phyloP scores from a whole-genome alignment of 345 rosid genomes.

The Brassica nigra region DNA sequence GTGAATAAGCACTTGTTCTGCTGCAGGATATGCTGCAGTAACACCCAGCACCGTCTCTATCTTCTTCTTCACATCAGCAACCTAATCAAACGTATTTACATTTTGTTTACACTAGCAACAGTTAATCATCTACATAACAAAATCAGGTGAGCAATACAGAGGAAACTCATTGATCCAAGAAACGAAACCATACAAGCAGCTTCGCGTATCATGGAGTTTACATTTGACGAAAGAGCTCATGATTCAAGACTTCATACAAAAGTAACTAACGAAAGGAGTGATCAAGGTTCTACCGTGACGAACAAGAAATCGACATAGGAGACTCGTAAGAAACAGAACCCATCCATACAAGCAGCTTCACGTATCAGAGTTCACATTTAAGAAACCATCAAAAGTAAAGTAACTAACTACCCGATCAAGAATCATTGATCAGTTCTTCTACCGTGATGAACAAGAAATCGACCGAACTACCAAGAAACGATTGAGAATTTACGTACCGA shows the following conservation, averaged over 20 bases:
- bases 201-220: not conserved
- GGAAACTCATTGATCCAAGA: not conserved
- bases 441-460: no score
- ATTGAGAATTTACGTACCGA: constrained; percentile 30
- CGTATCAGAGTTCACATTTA: no score
- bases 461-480: not conserved
- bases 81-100: constrained; percentile 39
- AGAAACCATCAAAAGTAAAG: no score
- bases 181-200: not conserved
- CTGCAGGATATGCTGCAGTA: constrained; percentile 35
- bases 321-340: no score
- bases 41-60: constrained; percentile 65
- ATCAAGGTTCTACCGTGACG: no score
- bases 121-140: not conserved
- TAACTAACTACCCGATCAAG: no score
- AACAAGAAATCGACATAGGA: no score
- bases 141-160: not conserved
- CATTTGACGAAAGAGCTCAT: not conserved
- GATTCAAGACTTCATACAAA: not conserved
- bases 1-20: constrained; percentile 67
- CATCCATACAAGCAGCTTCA: no score
- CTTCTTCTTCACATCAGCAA: constrained; percentile 62
- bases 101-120: not conserved
- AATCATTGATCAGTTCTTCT: no score
- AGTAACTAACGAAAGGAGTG: no score